Evolutionary conservation across 108 stramenopile genomes (phyloP), one percentile per base, ranked within the genome.

Genomic region (Conticribra guillardii): DNA sequence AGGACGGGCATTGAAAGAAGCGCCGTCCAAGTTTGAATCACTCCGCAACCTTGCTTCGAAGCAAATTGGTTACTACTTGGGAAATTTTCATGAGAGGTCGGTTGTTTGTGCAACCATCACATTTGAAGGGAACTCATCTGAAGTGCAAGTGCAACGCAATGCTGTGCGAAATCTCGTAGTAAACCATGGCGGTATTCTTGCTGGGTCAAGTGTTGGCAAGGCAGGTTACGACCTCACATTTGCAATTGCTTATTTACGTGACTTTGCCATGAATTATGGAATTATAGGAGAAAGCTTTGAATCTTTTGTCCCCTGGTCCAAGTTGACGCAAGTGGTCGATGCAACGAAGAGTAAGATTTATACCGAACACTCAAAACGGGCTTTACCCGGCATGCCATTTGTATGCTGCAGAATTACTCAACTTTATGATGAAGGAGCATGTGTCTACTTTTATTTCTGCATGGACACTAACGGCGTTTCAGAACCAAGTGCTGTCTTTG

Each of bases 371-470:
- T 47, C 31, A 45, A 55, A 50, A 3, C 84, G 85, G 14, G 58
- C 84, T n/a, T 70, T 98, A 19, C 89, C 93, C 16, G 96, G 93
- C 4, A 60, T 47, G 0, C 92, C 96, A 22, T 91, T 98, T 46
- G 83, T 96, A 21, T 83, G 91, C 11, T 88, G 89, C 54, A 80
- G 97, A 19, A 87, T 98, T 27, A 98, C 97, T 3, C 97, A 98
- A 73, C 88, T 96, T n/a, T 98, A 98, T 52, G 93, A 95, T 47
- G 93, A 96, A 60, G 95, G 96, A 52, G 96, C 85, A 23, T 96
- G 95, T 73, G 73, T 98, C 28, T 98, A 98, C 75, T 97, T 97
- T 74, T 97, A 97, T 62, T 88, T 96, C 76, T 92, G 89, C 68
- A 94, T 97, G 67, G 54, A 63, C 24, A 74, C 79, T 18, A 87